Evolutionary conservation across 345 rosid genomes (phyloP).

Genomic region (Eucalyptus polybractea): DNA sequence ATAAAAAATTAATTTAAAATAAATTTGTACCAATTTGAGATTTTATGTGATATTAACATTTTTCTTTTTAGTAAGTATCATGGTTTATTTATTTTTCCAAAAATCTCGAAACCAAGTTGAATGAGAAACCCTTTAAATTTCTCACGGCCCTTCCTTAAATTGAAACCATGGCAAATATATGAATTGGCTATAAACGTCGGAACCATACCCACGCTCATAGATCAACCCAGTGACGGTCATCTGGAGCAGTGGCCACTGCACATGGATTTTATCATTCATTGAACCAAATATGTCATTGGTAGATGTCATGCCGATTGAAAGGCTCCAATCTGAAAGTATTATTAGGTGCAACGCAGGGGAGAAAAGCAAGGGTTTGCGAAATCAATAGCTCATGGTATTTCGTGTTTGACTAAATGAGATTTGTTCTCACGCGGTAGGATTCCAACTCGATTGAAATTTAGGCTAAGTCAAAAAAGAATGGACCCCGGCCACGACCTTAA

Average conservation of each 20-base stretch:
- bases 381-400: neutral
- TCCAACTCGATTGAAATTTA: neutral
- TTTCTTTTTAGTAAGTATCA: no score
- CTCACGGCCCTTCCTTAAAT: neutral
- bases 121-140: neutral
- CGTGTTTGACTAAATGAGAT: neutral
- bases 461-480: neutral
- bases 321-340: neutral
- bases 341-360: neutral
- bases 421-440: neutral
- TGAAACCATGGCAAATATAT: neutral
- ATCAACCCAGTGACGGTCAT: neutral
- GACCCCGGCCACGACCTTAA: neutral
- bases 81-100: neutral
- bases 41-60: rapidly evolving
- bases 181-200: neutral
- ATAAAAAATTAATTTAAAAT: no score
- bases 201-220: neutral
- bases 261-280: neutral
- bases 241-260: neutral
- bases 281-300: neutral
- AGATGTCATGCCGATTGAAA: neutral
- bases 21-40: rapidly evolving
- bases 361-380: neutral
- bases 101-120: neutral